Base-by-base conservation (phyloP, 805 yeast genomes). In the Metschnikowia lunata region DNA sequence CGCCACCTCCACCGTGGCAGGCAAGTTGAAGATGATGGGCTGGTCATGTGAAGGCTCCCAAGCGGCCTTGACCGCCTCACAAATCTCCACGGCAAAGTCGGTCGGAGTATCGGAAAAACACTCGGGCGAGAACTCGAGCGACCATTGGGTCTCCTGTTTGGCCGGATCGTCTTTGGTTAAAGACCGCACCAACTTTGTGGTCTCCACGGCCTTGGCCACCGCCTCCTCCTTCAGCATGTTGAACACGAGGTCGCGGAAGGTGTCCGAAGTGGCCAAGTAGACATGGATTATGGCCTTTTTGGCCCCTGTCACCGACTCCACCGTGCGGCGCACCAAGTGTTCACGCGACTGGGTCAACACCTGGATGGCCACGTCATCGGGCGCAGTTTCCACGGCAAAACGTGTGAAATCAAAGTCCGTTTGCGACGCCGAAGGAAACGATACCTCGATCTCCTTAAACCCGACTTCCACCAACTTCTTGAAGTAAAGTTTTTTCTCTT, bases 351-450 rank as follows among this genome's bases (percentile, higher is more conserved):
- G 91, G 28, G 85, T 83, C 43, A 84, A 71, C 46, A 82, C 88
- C 67, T 84, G 91, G 54, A 84, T 80, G 34, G 75, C 63, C 15
- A 84, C 90, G 58, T 83, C 91, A 14, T 75, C 84, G 9, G 91
- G 91, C 27, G 88, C 85, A 56, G 79, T 78, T 61, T 82, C 87
- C 36, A 84, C 88, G 7, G 89, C 90, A 55, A 79, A 84, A 47
- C 89, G 71, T 18, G 91, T 84, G 71, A 84, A 84, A 64, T 84
- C 91, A 58, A 84, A 84, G 66, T 84, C 91, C 7, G 88, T 82
- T 60, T 84, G 90, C 4, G 89, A 83, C 3, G 90, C 90, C 27
- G 88, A 81, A 8, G 91, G 91, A 67, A 84, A 84, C 3, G 88
- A 72, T 37, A 84, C 91, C 64, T 84, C 91, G 56, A 84, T 84